Evolutionary conservation across 306 rosid species (phyloP).

Genomic region (Gleditsia sinensis): DNA sequence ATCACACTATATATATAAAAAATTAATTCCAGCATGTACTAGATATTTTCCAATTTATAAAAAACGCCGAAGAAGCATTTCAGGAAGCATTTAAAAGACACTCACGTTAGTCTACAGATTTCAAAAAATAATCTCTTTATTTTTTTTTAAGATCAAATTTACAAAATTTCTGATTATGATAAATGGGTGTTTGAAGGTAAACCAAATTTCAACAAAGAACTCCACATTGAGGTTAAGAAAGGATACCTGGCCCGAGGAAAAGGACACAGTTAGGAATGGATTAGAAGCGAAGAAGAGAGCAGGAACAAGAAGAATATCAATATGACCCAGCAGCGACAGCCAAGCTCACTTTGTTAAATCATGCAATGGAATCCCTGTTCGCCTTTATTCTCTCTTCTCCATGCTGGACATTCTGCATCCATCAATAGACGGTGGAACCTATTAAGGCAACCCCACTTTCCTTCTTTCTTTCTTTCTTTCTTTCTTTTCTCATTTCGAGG

Average conservation of each 20-base stretch:
- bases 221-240: background rate
- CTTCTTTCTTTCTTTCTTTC: too few species aligned
- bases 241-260: too few species aligned
- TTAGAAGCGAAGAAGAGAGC: background rate
- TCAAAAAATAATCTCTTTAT: too few species aligned
- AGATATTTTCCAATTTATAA: too few species aligned
- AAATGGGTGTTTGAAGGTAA: background rate
- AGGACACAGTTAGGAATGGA: background rate
- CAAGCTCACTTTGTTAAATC: background rate
- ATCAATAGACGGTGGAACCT: background rate
- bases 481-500: too few species aligned
- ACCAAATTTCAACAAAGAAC: background rate
- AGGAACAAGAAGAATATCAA: background rate
- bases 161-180: background rate
- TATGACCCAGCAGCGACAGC: background rate
- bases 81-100: too few species aligned
- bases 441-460: background rate
- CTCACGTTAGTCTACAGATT: too few species aligned
- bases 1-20: too few species aligned
- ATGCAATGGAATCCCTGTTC: background rate
- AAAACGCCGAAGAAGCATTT: too few species aligned
- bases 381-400: background rate
- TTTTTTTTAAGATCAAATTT: too few species aligned
- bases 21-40: too few species aligned
- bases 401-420: background rate